These are phyloP conservation scores for Lentinula sp. DNA, from an alignment of 768 basidiomycete genomes.

Conservation along the genomic window DNA sequence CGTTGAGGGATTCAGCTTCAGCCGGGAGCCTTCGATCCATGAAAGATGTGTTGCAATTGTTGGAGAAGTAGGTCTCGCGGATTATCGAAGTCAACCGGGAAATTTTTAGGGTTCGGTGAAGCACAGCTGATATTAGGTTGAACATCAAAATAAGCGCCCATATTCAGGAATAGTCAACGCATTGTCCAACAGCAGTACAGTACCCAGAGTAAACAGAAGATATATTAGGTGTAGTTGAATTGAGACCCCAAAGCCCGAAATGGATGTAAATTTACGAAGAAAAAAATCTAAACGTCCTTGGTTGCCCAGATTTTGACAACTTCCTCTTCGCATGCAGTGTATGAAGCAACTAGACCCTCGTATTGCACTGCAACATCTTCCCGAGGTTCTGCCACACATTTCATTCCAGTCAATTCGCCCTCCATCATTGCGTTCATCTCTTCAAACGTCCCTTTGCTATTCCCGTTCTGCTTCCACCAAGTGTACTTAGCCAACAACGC, in stretches of 20 bases:
- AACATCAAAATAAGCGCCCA: neutral
- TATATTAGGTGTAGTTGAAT: neutral
- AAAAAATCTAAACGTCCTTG: neutral
- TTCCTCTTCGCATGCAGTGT: conserved; percentile 51
- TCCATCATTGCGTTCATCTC: conserved; percentile 44
- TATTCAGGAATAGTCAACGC: too few relatives aligned
- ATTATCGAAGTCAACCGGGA: neutral
- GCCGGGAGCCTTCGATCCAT: neutral
- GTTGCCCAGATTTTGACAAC: conserved; percentile 23
- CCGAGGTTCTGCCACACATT: conserved; percentile 56
- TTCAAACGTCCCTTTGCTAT: conserved; percentile 44
- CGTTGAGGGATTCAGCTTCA: neutral
- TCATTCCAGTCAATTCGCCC: conserved; percentile 44
- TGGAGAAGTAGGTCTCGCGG: too few relatives aligned
- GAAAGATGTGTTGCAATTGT: neutral
- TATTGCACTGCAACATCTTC: conserved; percentile 42
- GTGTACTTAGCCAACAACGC: conserved; percentile 67
- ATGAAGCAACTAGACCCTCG: conserved; percentile 43
- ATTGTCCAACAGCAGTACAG: too few relatives aligned
- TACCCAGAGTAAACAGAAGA: too few relatives aligned
- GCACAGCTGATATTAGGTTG: too few relatives aligned
- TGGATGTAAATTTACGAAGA: neutral
- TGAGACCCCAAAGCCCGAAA: neutral
- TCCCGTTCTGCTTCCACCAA: conserved; percentile 16
- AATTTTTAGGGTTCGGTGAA: neutral